These are phyloP conservation scores for Boeremia lycopersici DNA, from an alignment of 2,329 filamentous ascomycete species.

Conservation along the genomic window DNA sequence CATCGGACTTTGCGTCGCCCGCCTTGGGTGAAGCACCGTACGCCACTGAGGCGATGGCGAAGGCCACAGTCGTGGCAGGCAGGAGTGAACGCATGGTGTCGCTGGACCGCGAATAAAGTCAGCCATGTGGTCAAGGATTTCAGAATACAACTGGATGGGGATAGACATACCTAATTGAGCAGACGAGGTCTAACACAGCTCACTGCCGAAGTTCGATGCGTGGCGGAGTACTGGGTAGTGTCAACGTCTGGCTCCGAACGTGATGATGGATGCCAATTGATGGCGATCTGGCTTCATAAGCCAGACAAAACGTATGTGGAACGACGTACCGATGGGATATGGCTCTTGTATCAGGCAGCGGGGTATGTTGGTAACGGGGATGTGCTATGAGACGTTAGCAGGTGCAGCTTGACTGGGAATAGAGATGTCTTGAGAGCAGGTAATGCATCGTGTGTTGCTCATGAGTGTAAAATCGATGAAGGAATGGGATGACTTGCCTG, in stretches of 20 bases:
- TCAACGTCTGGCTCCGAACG: not conserved
- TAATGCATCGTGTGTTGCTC: not conserved
- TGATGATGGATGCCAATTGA: not conserved
- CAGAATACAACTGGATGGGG: not conserved
- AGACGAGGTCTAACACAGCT: not conserved
- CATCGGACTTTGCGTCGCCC: constrained; percentile 2
- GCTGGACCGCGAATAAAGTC: not conserved
- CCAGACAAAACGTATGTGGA: not conserved
- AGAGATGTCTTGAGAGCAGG: too few species aligned
- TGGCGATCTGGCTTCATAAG: not conserved
- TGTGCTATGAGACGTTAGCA: not conserved
- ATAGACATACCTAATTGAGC: not conserved
- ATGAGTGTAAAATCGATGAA: not conserved
- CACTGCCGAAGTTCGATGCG: not conserved
- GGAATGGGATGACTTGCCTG: not conserved
- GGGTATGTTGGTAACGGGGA: not conserved
- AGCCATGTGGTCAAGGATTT: not conserved
- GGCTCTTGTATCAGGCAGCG: not conserved
- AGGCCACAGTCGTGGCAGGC: constrained; percentile 19
- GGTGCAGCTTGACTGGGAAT: not conserved
- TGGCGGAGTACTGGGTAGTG: not conserved
- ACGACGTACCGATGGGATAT: not conserved
- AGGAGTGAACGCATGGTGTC: constrained; percentile 19
- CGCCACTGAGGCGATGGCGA: constrained; percentile 21
- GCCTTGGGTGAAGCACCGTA: constrained; percentile 21